phyloP scores from a whole-genome alignment of 2,329 filamentous ascomycete genomes.

The Colletotrichum brevisporum region DNA sequence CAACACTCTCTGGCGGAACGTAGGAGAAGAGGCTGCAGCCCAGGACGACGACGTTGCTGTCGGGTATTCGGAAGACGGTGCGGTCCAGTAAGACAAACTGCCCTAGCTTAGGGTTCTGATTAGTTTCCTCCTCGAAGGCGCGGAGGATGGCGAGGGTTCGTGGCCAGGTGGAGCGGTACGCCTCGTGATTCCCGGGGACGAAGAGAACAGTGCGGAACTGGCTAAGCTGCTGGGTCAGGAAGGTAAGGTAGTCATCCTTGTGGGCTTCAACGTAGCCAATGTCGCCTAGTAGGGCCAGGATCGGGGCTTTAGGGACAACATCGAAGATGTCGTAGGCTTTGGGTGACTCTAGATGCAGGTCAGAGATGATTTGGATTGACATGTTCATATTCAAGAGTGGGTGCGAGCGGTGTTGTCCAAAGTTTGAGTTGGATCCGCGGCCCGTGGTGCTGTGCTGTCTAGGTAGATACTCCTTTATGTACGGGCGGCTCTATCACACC shows the following conservation, averaged over 20 bases:
- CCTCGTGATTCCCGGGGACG: constrained; percentile 70
- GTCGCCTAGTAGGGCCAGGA: constrained; percentile 70
- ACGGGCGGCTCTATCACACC: no score
- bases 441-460: no score
- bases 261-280: constrained; percentile 61
- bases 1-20: constrained; percentile 54
- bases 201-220: constrained; percentile 66
- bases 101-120: constrained; percentile 47
- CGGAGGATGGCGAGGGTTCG: constrained; percentile 47
- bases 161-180: constrained; percentile 59
- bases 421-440: no score
- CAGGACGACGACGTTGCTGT: constrained; percentile 48
- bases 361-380: constrained; percentile 64
- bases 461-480: no score
- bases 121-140: constrained; percentile 49
- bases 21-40: constrained; percentile 63
- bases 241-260: constrained; percentile 59
- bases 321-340: constrained; percentile 65
- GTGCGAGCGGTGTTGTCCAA: no score
- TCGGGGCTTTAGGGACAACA: constrained; percentile 61
- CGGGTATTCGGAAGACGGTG: constrained; percentile 44
- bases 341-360: constrained; percentile 68
- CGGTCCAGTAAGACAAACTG: constrained; percentile 58
- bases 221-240: constrained; percentile 62
- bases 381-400: no score